Percentiles rank a stretch among this genome's conserved stretches.
These are phyloP conservation scores for Aspergillus floridensis DNA, from an alignment of 2,329 filamentous ascomycete species.

Conservation along the genomic window DNA sequence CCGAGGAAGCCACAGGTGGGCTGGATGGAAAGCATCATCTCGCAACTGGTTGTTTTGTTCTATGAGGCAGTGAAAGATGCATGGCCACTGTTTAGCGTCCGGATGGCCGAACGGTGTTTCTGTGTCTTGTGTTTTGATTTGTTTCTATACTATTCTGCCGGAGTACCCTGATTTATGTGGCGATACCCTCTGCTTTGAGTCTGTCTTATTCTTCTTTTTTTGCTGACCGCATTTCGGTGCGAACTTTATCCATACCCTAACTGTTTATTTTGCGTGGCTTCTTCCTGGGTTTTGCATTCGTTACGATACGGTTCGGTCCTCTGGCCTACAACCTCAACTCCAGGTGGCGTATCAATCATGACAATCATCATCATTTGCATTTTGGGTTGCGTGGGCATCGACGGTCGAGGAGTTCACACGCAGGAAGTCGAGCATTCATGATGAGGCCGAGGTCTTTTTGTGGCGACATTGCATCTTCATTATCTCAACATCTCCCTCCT, in stretches of 20 bases:
- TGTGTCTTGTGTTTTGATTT: constrained; percentile 7
- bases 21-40: constrained; percentile 11
- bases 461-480: background rate
- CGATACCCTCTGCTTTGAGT: constrained; percentile 26
- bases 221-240: constrained; percentile 17
- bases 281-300: constrained; percentile 9
- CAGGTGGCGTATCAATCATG: constrained; percentile 10
- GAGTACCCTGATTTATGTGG: constrained; percentile 22
- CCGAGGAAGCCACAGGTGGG: constrained; percentile 13
- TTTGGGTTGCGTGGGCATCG: constrained; percentile 22
- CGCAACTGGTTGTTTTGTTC: constrained; percentile 10
- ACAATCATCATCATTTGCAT: constrained; percentile 11
- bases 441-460: background rate
- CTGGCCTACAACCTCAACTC: background rate
- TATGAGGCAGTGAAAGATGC: constrained; percentile 5
- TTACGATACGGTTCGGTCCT: constrained; percentile 7
- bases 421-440: background rate
- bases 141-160: constrained; percentile 16
- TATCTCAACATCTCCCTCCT: background rate
- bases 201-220: constrained; percentile 16
- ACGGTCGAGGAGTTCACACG: constrained; percentile 15
- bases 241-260: constrained; percentile 6
- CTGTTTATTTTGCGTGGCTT: constrained; percentile 14
- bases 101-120: constrained; percentile 1
- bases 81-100: background rate